A percentile compares a stretch with the other conserved stretches of the same genome.
Conservation (phyloP, 148 eudicot species). For the Dysphania ambrosioides region DNA sequence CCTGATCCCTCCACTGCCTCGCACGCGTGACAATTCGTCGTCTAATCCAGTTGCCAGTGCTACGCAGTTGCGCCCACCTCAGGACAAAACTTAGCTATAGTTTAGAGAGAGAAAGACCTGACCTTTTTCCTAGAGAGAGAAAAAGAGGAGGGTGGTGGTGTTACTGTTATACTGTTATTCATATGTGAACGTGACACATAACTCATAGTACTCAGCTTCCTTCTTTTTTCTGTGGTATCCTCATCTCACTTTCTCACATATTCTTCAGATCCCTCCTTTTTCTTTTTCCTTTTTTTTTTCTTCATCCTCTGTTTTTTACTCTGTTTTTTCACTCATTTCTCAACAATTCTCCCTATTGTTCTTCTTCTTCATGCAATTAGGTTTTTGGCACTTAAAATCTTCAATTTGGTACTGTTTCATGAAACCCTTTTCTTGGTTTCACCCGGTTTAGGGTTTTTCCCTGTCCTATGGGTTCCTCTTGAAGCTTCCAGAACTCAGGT, state of each 20-base stretch:
- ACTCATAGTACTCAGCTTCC: background rate
- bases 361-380: background rate
- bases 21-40: slow-evolving; percentile 31
- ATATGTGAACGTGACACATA: slow-evolving; percentile 6
- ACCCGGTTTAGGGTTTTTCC: slow-evolving; percentile 9
- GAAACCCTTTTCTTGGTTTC: slow-evolving; percentile 14
- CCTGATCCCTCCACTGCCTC: background rate
- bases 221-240: slow-evolving; percentile 26
- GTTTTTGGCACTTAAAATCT: background rate
- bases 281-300: background rate
- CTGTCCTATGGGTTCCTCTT: slow-evolving; percentile 16
- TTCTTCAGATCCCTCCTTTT: slow-evolving; percentile 32
- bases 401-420: slow-evolving; percentile 7
- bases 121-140: background rate
- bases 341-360: background rate
- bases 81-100: slow-evolving; percentile 18
- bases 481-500: slow-evolving; percentile 9
- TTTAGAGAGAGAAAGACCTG: slow-evolving; percentile 7
- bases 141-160: too few relatives aligned
- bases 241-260: slow-evolving; percentile 12
- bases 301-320: background rate
- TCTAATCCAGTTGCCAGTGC: slow-evolving; percentile 3
- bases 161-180: too few relatives aligned
- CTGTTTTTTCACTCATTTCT: background rate
- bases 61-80: slow-evolving; percentile 16